Evolutionary conservation across 2,329 filamentous ascomycete species (phyloP).

Genomic region (Furcasterigmium sp.): DNA sequence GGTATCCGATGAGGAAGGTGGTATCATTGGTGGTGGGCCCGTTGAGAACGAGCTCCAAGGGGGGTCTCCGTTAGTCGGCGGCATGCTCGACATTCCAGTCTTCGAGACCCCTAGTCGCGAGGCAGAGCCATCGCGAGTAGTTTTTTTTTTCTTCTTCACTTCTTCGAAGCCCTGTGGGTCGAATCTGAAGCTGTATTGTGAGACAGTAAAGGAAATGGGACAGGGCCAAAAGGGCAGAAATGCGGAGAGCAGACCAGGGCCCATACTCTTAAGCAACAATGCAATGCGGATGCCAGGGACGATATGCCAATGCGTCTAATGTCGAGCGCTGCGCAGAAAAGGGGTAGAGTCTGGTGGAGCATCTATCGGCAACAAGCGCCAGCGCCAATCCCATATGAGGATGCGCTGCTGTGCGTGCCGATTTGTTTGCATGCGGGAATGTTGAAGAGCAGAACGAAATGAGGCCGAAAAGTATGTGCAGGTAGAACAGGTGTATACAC

Average conservation of each 20-base stretch:
- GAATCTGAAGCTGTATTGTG: slow-evolving; percentile 9
- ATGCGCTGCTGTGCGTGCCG: slow-evolving; percentile 8
- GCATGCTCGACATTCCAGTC: background rate
- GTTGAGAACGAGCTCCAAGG: background rate
- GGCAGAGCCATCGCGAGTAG: background rate
- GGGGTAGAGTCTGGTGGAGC: slow-evolving; percentile 10
- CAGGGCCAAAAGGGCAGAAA: slow-evolving; percentile 11
- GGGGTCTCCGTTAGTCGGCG: background rate
- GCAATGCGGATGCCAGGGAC: slow-evolving; percentile 14
- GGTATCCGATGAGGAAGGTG: background rate
- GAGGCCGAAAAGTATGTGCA: slow-evolving; percentile 9
- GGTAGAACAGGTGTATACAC: slow-evolving; percentile 9
- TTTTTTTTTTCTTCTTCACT: no score
- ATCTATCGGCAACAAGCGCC: slow-evolving; percentile 7
- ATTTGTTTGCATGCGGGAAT: slow-evolving; percentile 7
- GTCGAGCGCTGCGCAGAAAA: slow-evolving; percentile 11
- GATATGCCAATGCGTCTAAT: slow-evolving; percentile 22
- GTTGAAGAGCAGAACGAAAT: slow-evolving; percentile 8
- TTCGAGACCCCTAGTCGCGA: background rate
- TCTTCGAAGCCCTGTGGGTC: background rate
- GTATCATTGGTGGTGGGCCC: background rate
- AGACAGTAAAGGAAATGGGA: slow-evolving; percentile 13
- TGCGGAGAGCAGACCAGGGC: slow-evolving; percentile 12
- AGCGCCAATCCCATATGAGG: background rate
- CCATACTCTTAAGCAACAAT: slow-evolving; percentile 16